Evolutionary conservation across 2,329 filamentous ascomycete genomes (phyloP).

Genomic region (Exophiala spinifera): DNA sequence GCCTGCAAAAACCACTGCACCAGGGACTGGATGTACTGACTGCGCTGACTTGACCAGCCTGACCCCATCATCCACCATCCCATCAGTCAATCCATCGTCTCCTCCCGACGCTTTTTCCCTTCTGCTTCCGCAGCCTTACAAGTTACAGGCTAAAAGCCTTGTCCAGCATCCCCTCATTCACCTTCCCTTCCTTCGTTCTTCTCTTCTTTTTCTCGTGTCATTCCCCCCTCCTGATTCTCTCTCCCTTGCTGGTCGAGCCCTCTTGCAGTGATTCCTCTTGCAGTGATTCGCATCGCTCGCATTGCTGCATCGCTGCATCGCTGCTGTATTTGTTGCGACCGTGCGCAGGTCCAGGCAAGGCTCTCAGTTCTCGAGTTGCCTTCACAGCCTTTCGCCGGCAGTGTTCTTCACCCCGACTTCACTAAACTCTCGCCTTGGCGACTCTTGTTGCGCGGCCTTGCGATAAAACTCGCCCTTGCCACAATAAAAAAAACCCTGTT

Average conservation of each 20-base stretch:
- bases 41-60: neutral
- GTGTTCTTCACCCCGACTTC: neutral
- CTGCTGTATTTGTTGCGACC: neutral
- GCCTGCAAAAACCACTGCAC: neutral
- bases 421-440: neutral
- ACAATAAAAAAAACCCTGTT: neutral
- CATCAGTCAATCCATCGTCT: too few species aligned
- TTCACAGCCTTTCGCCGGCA: neutral
- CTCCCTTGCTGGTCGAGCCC: neutral
- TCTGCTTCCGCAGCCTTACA: slow-evolving; percentile 23
- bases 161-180: slow-evolving; percentile 14
- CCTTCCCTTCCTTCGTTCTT: slow-evolving; percentile 6
- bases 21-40: too few species aligned
- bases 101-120: neutral
- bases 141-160: slow-evolving; percentile 28
- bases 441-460: neutral
- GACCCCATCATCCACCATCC: neutral
- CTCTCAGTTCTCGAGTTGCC: neutral
- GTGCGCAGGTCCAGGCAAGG: neutral
- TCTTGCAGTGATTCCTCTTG: neutral
- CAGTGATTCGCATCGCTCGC: neutral
- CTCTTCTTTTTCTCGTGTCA: neutral
- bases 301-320: too few species aligned
- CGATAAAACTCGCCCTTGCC: neutral
- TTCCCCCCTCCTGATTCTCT: too few species aligned